phyloP scores from a whole-genome alignment of 2,329 filamentous ascomycete genomes.

The Dactylella cylindrospora region DNA sequence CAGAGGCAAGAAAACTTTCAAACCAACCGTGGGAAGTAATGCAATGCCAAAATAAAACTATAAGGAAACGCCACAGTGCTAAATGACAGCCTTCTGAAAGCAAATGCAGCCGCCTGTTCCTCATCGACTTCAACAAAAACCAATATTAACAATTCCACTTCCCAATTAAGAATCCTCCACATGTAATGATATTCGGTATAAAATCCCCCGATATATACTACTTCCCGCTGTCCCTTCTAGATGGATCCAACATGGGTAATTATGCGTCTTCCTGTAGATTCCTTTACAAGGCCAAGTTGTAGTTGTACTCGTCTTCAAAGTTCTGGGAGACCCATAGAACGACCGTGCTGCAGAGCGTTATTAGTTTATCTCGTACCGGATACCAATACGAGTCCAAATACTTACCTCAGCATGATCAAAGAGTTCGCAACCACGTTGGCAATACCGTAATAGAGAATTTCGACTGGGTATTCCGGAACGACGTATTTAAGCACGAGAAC shows the following conservation, averaged over 20 bases:
- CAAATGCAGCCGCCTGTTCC: too few relatives aligned
- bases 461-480: slow-evolving; percentile 61
- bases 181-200: too few relatives aligned
- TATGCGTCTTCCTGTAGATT: not conserved
- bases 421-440: slow-evolving; percentile 67
- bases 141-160: too few relatives aligned
- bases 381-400: slow-evolving; percentile 44
- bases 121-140: too few relatives aligned
- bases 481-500: slow-evolving; percentile 70
- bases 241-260: too few relatives aligned
- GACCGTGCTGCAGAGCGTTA: slow-evolving; percentile 60
- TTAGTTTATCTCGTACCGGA: too few relatives aligned
- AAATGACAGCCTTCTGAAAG: too few relatives aligned
- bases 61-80: slow-evolving; percentile 14
- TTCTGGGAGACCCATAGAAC: slow-evolving; percentile 72
- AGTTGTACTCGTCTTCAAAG: slow-evolving; percentile 72
- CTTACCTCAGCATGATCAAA: slow-evolving; percentile 67
- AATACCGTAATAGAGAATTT: slow-evolving; percentile 67
- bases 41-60: slow-evolving; percentile 2
- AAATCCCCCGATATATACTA: too few relatives aligned
- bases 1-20: not conserved
- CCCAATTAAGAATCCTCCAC: too few relatives aligned
- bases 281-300: slow-evolving; percentile 64
- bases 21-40: not conserved
- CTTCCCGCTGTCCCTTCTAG: too few relatives aligned